These are phyloP conservation scores for Gossypium aridum DNA, from an alignment of 441 rosid genomes.

Conservation along the genomic window DNA sequence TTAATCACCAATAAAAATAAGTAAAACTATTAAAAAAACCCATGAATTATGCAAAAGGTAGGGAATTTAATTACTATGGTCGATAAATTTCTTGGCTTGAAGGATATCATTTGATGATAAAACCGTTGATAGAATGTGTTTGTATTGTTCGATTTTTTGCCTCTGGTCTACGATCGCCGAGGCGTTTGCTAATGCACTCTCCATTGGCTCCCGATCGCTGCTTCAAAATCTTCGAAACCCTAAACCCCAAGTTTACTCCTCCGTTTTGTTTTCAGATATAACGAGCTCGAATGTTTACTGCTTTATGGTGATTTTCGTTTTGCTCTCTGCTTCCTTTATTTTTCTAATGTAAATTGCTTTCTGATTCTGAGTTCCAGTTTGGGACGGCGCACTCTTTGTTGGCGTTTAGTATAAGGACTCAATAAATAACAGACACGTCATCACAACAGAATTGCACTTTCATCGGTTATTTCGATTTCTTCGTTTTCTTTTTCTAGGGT, in stretches of 20 bases:
- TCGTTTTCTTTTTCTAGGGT: too few relatives aligned
- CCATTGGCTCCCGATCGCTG: slow-evolving; percentile 35
- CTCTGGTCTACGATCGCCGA: slow-evolving; percentile 85
- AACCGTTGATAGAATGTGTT: slow-evolving; percentile 74
- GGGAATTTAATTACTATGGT: slow-evolving; percentile 52
- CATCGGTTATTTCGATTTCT: background rate
- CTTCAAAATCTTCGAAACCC: slow-evolving; percentile 2
- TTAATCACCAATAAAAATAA: background rate
- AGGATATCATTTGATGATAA: slow-evolving; percentile 72
- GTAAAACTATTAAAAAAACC: background rate
- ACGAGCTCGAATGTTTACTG: background rate
- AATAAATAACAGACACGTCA: background rate
- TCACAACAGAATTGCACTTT: background rate
- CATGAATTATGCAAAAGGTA: background rate
- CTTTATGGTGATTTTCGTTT: background rate
- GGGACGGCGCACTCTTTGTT: background rate
- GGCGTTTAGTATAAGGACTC: background rate
- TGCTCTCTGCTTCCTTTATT: background rate
- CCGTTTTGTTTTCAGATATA: background rate
- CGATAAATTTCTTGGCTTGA: slow-evolving; percentile 78
- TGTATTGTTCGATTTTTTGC: slow-evolving; percentile 98
- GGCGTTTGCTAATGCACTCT: slow-evolving; percentile 70
- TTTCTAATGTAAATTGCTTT: too few relatives aligned
- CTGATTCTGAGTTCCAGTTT: background rate
- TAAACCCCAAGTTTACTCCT: background rate